Base-by-base conservation (phyloP, 345 rosid genomes). In the Citrus glauca region DNA sequence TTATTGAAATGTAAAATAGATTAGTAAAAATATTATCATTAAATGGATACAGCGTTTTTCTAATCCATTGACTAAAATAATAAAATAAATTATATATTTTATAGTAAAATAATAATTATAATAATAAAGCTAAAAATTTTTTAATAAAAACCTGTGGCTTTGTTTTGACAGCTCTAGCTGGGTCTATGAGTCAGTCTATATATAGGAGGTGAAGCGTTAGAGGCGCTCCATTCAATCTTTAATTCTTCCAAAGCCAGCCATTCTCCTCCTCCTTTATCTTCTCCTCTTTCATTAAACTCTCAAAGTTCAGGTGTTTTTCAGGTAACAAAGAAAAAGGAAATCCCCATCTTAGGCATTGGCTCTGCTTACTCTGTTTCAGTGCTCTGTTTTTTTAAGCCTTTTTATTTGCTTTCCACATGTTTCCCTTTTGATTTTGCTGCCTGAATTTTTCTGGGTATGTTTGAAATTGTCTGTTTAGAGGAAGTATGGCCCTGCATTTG, bases 301-400 rank as follows among this genome's bases (percentile, higher is more conserved):
- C 25, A 67, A 11, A 55, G 69, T 79, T 38, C 33, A 28, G 35
- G 68, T 42, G 64, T 35, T 45, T 35, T 57, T 11, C 42, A 73
- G 83, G 85, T 80, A 68, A 50, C 1, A 50, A 17, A 40, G 11
- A 17, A 53, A 16, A 53, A 53, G 4, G 73, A 78, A 63, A 7
- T 37, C 64, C 53, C 60, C 13, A 45, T 13, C 25, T 24, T 30
- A 17, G 50, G 50, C 50, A 1, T 45, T 45, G 66, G 27, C 37
- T 74, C 27, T 64, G n/a, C 9, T 16, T 33, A 19, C 33, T 66
- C 55, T 74, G 53, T 42, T 62, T 45, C 60, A 14, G 9, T 65
- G 53, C 68, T 65, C 32, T 35, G 50, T 42, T 2, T 56, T 64
- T 67, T 7, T 25, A 66, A 8, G 40, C 28, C 1, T 25, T 28